Conservation (phyloP, 78 protist species). For the Trichosphaerium sp. region DNA sequence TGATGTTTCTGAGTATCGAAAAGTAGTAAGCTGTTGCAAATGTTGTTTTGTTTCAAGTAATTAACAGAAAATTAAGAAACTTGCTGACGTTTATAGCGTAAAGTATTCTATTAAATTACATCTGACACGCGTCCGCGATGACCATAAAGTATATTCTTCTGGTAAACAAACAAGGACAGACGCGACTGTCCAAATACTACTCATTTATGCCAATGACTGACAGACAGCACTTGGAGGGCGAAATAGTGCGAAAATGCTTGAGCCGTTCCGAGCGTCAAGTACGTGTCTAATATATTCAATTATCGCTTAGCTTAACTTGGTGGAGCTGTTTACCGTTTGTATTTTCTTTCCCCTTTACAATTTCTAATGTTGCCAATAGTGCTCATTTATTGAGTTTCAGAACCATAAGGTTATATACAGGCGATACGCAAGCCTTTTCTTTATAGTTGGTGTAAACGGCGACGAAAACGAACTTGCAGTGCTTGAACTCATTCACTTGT, state of each 20-base stretch:
- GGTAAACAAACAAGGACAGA: slow-evolving; percentile 92
- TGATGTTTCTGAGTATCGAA: too few relatives aligned
- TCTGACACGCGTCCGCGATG: too few relatives aligned
- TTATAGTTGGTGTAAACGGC: slow-evolving; percentile 82
- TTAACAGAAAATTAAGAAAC: too few relatives aligned
- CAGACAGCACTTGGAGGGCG: slow-evolving; percentile 70
- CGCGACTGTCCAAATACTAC: slow-evolving; percentile 87
- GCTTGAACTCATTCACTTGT: slow-evolving; percentile 81
- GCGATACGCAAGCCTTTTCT: slow-evolving; percentile 87
- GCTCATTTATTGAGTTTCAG: slow-evolving; percentile 76
- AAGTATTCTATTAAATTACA: too few relatives aligned
- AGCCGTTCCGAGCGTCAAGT: slow-evolving; percentile 59
- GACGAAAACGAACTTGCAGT: slow-evolving; percentile 84
- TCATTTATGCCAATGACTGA: slow-evolving; percentile 45
- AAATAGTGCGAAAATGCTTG: slow-evolving; percentile 82
- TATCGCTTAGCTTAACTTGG: neutral
- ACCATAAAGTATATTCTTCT: slow-evolving; percentile 79
- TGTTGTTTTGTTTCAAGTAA: too few relatives aligned
- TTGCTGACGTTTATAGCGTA: too few relatives aligned
- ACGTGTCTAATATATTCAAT: neutral
- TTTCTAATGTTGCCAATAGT: slow-evolving; percentile 18
- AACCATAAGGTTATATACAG: slow-evolving; percentile 75
- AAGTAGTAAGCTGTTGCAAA: too few relatives aligned
- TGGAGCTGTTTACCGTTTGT: neutral
- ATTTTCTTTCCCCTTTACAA: neutral